Percentiles rank a stretch among this genome's conserved stretches.
Conservation (phyloP, 495 filamentous ascomycete genomes). For the Terfezia claveryi region DNA sequence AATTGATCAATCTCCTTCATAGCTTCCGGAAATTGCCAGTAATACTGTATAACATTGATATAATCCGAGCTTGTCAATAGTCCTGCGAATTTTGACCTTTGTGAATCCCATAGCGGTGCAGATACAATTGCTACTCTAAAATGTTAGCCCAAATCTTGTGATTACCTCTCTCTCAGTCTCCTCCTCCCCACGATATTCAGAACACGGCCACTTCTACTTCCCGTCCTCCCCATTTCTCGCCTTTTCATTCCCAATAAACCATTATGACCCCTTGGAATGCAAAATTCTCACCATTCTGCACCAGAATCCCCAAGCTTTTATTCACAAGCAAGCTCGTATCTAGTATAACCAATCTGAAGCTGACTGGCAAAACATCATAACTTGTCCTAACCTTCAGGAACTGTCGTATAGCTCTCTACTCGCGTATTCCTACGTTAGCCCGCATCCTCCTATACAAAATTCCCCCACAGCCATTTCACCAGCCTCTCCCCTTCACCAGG, state of each 20-base stretch:
- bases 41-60: slow-evolving; percentile 98
- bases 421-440: background rate
- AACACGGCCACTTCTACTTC: too few species aligned
- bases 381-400: slow-evolving; percentile 93
- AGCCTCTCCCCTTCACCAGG: background rate
- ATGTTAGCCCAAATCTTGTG: background rate
- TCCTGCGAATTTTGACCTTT: slow-evolving; percentile 79
- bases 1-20: slow-evolving; percentile 83
- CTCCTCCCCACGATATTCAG: too few species aligned
- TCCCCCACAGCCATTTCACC: background rate
- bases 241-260: background rate
- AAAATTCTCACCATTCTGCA: slow-evolving; percentile 64
- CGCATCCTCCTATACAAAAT: background rate
- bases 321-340: slow-evolving; percentile 88
- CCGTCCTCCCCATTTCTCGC: background rate
- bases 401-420: slow-evolving; percentile 72
- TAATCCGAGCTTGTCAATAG: slow-evolving; percentile 90
- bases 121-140: slow-evolving; percentile 67
- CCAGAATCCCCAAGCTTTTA: slow-evolving; percentile 86
- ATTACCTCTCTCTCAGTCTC: background rate
- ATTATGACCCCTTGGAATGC: background rate
- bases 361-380: slow-evolving; percentile 96
- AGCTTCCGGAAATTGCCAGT: slow-evolving; percentile 90
- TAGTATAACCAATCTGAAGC: slow-evolving; percentile 86
- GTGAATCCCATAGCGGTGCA: slow-evolving; percentile 92